Percentiles rank a stretch among this genome's conserved stretches.
phyloP scores from a whole-genome alignment of 495 filamentous ascomycete species.

The Annulohypoxylon stygium region DNA sequence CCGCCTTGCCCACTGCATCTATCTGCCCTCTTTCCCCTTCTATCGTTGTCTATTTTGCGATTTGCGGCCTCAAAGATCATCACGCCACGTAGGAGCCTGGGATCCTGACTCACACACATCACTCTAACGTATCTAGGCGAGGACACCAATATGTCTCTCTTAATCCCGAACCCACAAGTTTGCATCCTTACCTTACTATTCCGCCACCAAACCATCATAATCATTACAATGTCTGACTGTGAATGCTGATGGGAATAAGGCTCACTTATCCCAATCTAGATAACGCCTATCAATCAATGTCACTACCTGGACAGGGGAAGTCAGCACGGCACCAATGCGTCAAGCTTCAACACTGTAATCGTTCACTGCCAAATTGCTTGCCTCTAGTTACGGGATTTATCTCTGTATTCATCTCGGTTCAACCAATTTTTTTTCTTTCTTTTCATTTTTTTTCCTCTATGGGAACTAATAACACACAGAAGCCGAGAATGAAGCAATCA shows the following conservation, averaged over 20 bases:
- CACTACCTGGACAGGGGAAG: not conserved
- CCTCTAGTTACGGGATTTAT: constrained; percentile 8
- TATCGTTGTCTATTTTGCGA: not conserved
- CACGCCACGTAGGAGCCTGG: constrained; percentile 35
- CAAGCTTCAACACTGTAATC: not conserved
- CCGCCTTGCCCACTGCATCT: constrained; percentile 32
- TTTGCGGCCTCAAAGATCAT: constrained; percentile 22
- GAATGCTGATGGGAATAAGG: constrained; percentile 4
- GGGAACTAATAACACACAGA: constrained; percentile 39
- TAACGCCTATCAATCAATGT: constrained; percentile 8
- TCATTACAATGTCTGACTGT: constrained; percentile 5
- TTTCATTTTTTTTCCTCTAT: constrained; percentile 31
- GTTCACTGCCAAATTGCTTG: not conserved
- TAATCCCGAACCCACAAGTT: constrained; percentile 27
- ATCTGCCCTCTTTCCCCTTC: constrained; percentile 26
- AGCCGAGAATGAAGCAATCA: constrained; percentile 25
- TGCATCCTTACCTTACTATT: constrained; percentile 15
- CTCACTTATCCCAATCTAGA: not conserved
- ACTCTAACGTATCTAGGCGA: constrained; percentile 23
- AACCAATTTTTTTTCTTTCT: constrained; percentile 17
- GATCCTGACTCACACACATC: constrained; percentile 40
- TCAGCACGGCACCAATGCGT: constrained; percentile 15
- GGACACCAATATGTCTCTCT: constrained; percentile 11
- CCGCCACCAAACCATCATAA: constrained; percentile 18
- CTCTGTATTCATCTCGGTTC: constrained; percentile 21